Base-by-base conservation (phyloP, 2,329 filamentous ascomycete genomes). In the Aspergillus arachidicola region DNA sequence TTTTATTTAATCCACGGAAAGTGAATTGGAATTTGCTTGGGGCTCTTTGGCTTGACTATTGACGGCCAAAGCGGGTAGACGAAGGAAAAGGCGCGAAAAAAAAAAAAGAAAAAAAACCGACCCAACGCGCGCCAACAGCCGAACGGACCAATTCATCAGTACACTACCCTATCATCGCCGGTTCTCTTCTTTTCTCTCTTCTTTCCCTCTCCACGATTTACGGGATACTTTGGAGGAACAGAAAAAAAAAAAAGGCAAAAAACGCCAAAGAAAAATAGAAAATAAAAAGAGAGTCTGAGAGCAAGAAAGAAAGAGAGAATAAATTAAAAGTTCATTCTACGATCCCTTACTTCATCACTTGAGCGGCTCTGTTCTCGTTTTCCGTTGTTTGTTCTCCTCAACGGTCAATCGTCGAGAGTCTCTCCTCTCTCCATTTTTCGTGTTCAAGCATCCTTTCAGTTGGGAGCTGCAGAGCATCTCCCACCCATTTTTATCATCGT, bases 381-480 rank as follows among this genome's bases (percentile, higher is more conserved):
- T 59, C 66, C 57, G 28, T 64, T 57, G 57, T 58, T 59, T 59
- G 61, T 66, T 41, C 38, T 58, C 45, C 10, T 58, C 50, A 57
- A 62, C 60, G 45, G 58, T 60, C 57, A 61, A 62, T 46, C 56
- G 23, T 50, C 46, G 30, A 34, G 30, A 36, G 51, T 36, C 43
- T 53, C 61, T 66, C 64, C 59, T 66, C 61, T 68, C n/a, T 45
- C 64, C 34, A 36, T 60, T 62, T 63, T 54, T 65, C 65, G 70
- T 64, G 64, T 71, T 41, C 66, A 60, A 68, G 57, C 61, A 62
- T 63, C 60, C 59, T 68, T 68, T 66, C 66, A 54, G 60, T 61
- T 68, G 69, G 75, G 73, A 71, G 68, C 71, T 78, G 76, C 76
- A 77, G 76, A 74, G 76, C 76, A 78, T 73, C 68, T 72, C 75